Conservation (phyloP, 2,329 filamentous ascomycete genomes). For the Cladosporium sphaerospermum region DNA sequence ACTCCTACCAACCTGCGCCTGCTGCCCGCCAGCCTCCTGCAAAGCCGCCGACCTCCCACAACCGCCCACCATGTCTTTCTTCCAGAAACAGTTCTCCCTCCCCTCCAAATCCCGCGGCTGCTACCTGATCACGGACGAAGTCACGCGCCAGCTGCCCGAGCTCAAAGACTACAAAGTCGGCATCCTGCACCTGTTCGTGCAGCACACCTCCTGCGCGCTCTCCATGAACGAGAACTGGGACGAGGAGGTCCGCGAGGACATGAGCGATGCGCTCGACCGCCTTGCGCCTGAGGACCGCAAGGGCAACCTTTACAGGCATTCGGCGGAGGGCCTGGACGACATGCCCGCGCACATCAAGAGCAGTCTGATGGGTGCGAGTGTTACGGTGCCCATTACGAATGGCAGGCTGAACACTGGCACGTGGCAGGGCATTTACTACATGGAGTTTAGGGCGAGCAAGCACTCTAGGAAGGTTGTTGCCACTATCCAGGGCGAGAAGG, state of each 20-base stretch:
- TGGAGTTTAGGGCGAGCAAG: slow-evolving; percentile 75
- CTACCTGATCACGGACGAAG: slow-evolving; percentile 79
- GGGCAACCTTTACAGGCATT: slow-evolving; percentile 70
- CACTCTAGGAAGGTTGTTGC: slow-evolving; percentile 80
- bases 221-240: slow-evolving; percentile 91
- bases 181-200: slow-evolving; percentile 81
- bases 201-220: slow-evolving; percentile 89
- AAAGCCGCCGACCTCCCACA: slow-evolving; percentile 20
- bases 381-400: slow-evolving; percentile 85
- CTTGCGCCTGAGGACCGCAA: slow-evolving; percentile 73
- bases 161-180: slow-evolving; percentile 78
- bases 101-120: slow-evolving; percentile 71
- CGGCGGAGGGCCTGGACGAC: slow-evolving; percentile 81
- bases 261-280: slow-evolving; percentile 88
- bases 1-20: slow-evolving; percentile 26
- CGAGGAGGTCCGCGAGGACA: slow-evolving; percentile 78
- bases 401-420: slow-evolving; percentile 66
- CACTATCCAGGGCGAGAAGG: slow-evolving; percentile 84
- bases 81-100: slow-evolving; percentile 77
- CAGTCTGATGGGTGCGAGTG: slow-evolving; percentile 77
- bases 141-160: slow-evolving; percentile 68
- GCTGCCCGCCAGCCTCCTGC: slow-evolving; percentile 28
- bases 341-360: slow-evolving; percentile 98
- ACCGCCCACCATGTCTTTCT: slow-evolving; percentile 53
- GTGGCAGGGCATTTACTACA: slow-evolving; percentile 91